These are phyloP conservation scores for Myriangium duriaei DNA, from an alignment of 2,329 filamentous ascomycete genomes.

Conservation along the genomic window DNA sequence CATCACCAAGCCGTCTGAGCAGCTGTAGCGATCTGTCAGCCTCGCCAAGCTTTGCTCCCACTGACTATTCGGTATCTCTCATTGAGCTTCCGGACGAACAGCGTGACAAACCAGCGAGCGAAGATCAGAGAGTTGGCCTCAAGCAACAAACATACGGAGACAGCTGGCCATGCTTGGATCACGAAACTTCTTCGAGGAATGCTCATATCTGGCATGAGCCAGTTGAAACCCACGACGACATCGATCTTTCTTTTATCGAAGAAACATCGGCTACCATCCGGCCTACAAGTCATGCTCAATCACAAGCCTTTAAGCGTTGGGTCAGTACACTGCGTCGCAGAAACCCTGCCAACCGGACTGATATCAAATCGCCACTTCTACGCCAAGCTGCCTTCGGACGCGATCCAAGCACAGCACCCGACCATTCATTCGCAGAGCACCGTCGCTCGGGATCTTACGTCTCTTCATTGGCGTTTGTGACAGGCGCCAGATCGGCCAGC, in stretches of 20 bases:
- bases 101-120: not conserved
- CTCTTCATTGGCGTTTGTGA: constrained; percentile 68
- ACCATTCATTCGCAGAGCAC: constrained; percentile 17
- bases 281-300: too few relatives aligned
- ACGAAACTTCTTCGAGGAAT: not conserved
- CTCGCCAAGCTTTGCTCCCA: constrained; percentile 1
- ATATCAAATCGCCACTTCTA: constrained; percentile 25
- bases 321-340: constrained; percentile 54
- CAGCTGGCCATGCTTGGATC: not conserved
- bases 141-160: not conserved
- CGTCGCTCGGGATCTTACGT: constrained; percentile 45
- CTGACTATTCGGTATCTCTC: not conserved
- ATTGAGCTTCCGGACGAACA: not conserved
- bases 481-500: constrained; percentile 69
- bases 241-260: not conserved
- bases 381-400: constrained; percentile 5
- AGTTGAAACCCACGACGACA: not conserved
- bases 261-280: not conserved
- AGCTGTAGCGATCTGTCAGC: constrained; percentile 1
- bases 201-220: not conserved
- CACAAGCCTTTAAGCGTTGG: constrained; percentile 55
- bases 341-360: constrained; percentile 31
- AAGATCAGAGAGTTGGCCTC: not conserved
- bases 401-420: constrained; percentile 2
- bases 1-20: not conserved